phyloP scores from a whole-genome alignment of 768 basidiomycete species.

The Mrakia blollopis region DNA sequence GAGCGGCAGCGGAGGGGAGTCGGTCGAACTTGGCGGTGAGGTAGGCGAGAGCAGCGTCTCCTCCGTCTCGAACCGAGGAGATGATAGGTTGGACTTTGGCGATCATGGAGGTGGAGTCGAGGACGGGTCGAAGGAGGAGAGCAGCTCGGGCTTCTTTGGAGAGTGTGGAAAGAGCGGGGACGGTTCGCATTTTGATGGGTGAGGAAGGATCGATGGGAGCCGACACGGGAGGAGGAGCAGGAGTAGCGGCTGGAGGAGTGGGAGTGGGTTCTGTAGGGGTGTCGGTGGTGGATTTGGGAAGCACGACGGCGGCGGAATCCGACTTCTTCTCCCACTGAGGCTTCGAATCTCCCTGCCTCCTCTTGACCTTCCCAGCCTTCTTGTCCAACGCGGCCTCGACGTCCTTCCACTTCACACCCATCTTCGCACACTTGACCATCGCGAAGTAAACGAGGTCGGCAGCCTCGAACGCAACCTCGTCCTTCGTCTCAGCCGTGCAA shows the following conservation, averaged over 20 bases:
- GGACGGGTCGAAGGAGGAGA: conserved; percentile 81
- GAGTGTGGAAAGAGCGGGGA: conserved; percentile 53
- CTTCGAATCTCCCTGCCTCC: conserved; percentile 88
- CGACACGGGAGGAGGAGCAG: conserved; percentile 36
- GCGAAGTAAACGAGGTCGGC: conserved; percentile 93
- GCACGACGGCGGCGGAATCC: conserved; percentile 31
- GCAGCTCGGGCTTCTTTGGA: conserved; percentile 54
- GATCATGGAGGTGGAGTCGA: conserved; percentile 82
- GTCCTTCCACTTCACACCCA: conserved; percentile 75
- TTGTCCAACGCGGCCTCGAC: conserved; percentile 75
- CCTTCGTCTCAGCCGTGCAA: conserved; percentile 69
- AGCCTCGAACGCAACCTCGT: conserved; percentile 88
- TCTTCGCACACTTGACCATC: conserved; percentile 72
- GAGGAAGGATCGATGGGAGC: conserved; percentile 40
- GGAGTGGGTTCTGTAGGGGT: conserved; percentile 32
- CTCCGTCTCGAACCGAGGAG: conserved; percentile 70
- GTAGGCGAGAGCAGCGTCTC: conserved; percentile 79
- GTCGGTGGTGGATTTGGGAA: conserved; percentile 27
- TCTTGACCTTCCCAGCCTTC: conserved; percentile 79
- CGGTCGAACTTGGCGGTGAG: conserved; percentile 92
- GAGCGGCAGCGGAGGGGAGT: conserved; percentile 48
- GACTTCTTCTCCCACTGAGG: conserved; percentile 51
- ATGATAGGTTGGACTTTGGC: conserved; percentile 91
- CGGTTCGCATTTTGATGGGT: conserved; percentile 70
- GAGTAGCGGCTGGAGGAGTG: conserved; percentile 37